Conservation (phyloP, 768 basidiomycete species). For the Mycena albidolilacea region DNA sequence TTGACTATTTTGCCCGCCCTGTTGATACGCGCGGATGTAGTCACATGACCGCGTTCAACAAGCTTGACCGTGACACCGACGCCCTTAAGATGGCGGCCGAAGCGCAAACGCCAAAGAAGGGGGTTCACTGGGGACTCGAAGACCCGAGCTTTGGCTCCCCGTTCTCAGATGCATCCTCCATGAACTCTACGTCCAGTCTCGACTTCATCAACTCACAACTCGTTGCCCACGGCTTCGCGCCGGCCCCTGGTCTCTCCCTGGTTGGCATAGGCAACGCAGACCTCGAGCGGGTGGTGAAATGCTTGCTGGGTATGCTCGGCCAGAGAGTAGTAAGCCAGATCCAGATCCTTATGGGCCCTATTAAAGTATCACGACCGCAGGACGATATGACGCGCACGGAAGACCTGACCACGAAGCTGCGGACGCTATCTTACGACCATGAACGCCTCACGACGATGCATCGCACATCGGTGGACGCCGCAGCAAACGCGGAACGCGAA, state of each 20-base stretch:
- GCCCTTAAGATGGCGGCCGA: background rate
- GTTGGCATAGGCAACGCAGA: constrained; percentile 73
- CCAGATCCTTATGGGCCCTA: constrained; percentile 31
- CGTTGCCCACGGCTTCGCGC: constrained; percentile 83
- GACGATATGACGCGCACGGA: constrained; percentile 87
- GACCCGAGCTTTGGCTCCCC: constrained; percentile 55
- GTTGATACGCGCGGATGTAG: background rate
- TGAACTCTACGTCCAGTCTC: constrained; percentile 71
- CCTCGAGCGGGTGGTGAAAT: constrained; percentile 75
- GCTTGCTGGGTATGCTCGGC: constrained; percentile 81
- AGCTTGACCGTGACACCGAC: background rate
- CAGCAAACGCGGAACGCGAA: constrained; percentile 85
- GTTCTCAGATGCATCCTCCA: constrained; percentile 59
- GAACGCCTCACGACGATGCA: constrained; percentile 82
- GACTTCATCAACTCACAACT: constrained; percentile 89
- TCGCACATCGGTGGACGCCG: constrained; percentile 68
- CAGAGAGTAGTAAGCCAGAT: constrained; percentile 79
- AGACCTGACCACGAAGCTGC: constrained; percentile 78
- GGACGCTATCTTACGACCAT: constrained; percentile 86
- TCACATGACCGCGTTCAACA: constrained; percentile 1
- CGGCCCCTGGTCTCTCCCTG: constrained; percentile 75
- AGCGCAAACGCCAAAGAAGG: constrained; percentile 48
- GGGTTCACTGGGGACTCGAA: constrained; percentile 60
- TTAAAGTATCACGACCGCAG: constrained; percentile 43
- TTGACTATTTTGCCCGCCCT: no score